These are phyloP conservation scores for Cladophialophora bantiana DNA, from an alignment of 2,329 filamentous ascomycete genomes.

Conservation along the genomic window DNA sequence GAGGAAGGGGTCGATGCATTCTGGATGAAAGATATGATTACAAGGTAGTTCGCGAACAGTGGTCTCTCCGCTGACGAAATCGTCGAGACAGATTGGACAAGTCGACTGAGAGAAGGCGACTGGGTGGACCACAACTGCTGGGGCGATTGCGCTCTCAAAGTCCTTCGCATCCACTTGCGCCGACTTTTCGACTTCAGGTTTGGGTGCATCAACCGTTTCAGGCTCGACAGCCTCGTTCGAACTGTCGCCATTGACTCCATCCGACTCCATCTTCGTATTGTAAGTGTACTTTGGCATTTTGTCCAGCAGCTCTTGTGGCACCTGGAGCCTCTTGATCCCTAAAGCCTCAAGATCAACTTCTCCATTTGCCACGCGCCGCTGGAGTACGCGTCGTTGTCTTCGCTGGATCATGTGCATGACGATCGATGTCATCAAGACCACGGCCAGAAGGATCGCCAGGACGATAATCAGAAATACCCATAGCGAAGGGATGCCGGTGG, in stretches of 20 bases:
- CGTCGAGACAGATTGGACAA: conserved; percentile 89
- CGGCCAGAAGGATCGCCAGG: conserved; percentile 71
- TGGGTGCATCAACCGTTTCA: conserved; percentile 3
- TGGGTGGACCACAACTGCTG: conserved; percentile 29
- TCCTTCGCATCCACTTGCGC: conserved; percentile 4
- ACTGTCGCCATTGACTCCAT: conserved; percentile 2
- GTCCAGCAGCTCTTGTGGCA: conserved; percentile 74
- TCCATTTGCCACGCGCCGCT: conserved; percentile 74
- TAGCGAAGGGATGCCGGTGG: conserved; percentile 71
- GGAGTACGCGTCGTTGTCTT: conserved; percentile 70
- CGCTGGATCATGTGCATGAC: conserved; percentile 80
- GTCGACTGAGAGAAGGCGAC: conserved; percentile 72
- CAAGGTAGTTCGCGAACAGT: conserved; percentile 86
- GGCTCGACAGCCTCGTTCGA: conserved; percentile 10
- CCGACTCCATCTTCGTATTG: conserved; percentile 41
- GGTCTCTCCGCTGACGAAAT: conserved; percentile 73
- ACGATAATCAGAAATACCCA: conserved; percentile 81
- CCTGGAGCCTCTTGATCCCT: conserved; percentile 81
- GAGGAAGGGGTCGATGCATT: conserved; percentile 88
- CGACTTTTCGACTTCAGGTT: background rate
- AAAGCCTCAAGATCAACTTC: conserved; percentile 86
- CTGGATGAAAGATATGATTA: conserved; percentile 89
- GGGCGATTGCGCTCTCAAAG: conserved; percentile 10
- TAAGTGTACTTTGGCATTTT: conserved; percentile 82
- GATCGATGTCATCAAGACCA: conserved; percentile 72